Base-by-base conservation (phyloP, 352 stramenopile genomes). In the Globisporangium abappressorium region DNA sequence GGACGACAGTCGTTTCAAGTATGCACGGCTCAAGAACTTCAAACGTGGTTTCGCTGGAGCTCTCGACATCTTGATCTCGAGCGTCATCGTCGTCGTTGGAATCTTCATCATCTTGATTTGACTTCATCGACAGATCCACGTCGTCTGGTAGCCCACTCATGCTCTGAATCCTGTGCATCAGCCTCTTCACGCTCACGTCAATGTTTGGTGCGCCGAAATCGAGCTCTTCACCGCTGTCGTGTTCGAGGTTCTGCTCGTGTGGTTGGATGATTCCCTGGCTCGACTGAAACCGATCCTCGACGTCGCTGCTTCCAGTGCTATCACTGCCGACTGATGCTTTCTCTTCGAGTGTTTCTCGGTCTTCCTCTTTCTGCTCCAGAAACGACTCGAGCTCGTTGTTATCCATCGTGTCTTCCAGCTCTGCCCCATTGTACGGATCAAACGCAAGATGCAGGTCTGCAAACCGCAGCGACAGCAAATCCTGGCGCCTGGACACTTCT, bases 371-470 rank as follows among this genome's bases (percentile, higher is more conserved):
- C 30, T 56, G 62, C 28, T 72, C 67, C 26, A 72, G 55, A 4
- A 68, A 47, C 18, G 61, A 65, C 55, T 72, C 67, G 20, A 72
- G 62, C 36, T 72, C 67, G 57, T 72, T 72, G 30, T 72, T 69
- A 43, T 72, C 67, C 61, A 72, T 72, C 46, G 62, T 15, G 26
- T 72, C 61, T 15, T 68, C 61, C 15, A 34, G 55, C n/a, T 68
- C 54, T 2, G 34, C 55, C 18, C 67, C 67, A 56, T 54, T 28
- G 38, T 57, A 69, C 57, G 67, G 62, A 30, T 72, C 67, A 41
- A 72, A 72, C 18, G 55, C 67, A 14, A 53, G 11, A 30, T 72
- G 67, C 30, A 72, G 24, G 54, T 68, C 67, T 20, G 14, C 43
- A 62, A 72, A 72, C 22, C 46, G 43, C 43, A 72, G 53, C 28